A percentile compares a stretch with the other conserved stretches of the same genome.
Conservation (phyloP, 139 green algal species). For the Chlamydomonas asymmetrica region DNA sequence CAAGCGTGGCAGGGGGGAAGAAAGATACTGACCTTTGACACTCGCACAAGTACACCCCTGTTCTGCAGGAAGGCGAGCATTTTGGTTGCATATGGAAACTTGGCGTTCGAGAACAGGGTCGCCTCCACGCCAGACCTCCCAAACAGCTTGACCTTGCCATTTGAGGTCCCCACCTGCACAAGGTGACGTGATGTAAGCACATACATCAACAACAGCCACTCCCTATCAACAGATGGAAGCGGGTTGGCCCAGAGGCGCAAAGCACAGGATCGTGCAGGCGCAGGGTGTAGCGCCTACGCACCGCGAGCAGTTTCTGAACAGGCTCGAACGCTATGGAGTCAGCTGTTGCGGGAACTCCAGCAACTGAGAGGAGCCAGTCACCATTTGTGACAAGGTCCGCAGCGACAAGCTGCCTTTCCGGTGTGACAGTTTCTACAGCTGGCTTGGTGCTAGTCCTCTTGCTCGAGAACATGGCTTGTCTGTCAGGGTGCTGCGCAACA, state of each 20-base stretch:
- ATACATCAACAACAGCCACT: neutral
- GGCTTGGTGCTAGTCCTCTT: too few relatives aligned
- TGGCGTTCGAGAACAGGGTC: slow-evolving; percentile 15
- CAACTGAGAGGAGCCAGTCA: too few relatives aligned
- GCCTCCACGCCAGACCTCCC: slow-evolving; percentile 44
- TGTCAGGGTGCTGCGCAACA: too few relatives aligned
- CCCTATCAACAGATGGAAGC: neutral
- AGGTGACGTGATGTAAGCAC: too few relatives aligned
- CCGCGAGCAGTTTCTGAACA: slow-evolving; percentile 46
- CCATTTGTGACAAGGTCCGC: too few relatives aligned
- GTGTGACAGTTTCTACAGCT: too few relatives aligned
- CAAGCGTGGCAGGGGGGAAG: too few relatives aligned
- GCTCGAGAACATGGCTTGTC: too few relatives aligned
- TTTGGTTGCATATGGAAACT: slow-evolving; percentile 21
- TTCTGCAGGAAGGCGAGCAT: slow-evolving; percentile 49
- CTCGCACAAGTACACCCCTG: slow-evolving; percentile 36
- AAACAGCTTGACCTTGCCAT: slow-evolving; percentile 49
- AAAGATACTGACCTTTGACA: slow-evolving; percentile 36
- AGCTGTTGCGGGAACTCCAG: slow-evolving; percentile 34
- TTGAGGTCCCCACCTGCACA: slow-evolving; percentile 47
- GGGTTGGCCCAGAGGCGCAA: too few relatives aligned
- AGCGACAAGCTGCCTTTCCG: too few relatives aligned
- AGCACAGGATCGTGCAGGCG: neutral
- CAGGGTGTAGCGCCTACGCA: slow-evolving; percentile 5
- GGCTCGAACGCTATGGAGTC: slow-evolving; percentile 50